These are phyloP conservation scores for Pythium brassicae DNA, from an alignment of 352 stramenopile species.

Conservation along the genomic window DNA sequence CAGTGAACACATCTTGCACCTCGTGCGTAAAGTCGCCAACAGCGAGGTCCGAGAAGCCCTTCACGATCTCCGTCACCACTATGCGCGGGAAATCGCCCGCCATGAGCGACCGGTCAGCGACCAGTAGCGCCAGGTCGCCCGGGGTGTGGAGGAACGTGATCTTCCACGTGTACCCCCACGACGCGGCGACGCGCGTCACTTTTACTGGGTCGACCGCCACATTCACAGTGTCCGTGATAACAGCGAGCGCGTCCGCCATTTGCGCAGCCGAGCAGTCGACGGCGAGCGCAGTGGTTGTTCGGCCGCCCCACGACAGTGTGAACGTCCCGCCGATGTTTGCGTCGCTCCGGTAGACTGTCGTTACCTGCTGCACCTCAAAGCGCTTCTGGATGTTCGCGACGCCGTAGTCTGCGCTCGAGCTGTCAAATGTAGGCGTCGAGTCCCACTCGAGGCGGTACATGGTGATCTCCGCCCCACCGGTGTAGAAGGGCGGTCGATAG, in stretches of 20 bases:
- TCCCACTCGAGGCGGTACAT: slow-evolving; percentile 94
- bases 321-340: slow-evolving; percentile 82
- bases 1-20: slow-evolving; percentile 88
- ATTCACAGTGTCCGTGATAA: slow-evolving; percentile 72
- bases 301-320: slow-evolving; percentile 89
- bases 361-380: slow-evolving; percentile 91
- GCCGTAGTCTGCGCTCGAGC: slow-evolving; percentile 76
- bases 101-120: slow-evolving; percentile 78
- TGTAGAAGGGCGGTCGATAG: slow-evolving; percentile 80
- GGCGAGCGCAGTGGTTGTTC: slow-evolving; percentile 47
- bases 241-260: slow-evolving; percentile 75
- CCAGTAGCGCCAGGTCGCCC: slow-evolving; percentile 86
- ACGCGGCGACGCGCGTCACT: slow-evolving; percentile 49
- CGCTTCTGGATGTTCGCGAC: slow-evolving; percentile 82
- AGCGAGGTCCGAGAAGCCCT: slow-evolving; percentile 85
- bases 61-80: slow-evolving; percentile 65
- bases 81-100: slow-evolving; percentile 87
- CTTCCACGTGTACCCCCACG: slow-evolving; percentile 90
- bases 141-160: slow-evolving; percentile 88
- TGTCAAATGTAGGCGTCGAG: slow-evolving; percentile 76
- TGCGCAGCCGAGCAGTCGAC: slow-evolving; percentile 65
- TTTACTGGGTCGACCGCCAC: slow-evolving; percentile 75
- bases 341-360: slow-evolving; percentile 56
- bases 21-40: slow-evolving; percentile 93
- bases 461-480: slow-evolving; percentile 85